These are phyloP conservation scores for Daedaleopsis sinensis DNA, from an alignment of 768 basidiomycete genomes.

Conservation along the genomic window DNA sequence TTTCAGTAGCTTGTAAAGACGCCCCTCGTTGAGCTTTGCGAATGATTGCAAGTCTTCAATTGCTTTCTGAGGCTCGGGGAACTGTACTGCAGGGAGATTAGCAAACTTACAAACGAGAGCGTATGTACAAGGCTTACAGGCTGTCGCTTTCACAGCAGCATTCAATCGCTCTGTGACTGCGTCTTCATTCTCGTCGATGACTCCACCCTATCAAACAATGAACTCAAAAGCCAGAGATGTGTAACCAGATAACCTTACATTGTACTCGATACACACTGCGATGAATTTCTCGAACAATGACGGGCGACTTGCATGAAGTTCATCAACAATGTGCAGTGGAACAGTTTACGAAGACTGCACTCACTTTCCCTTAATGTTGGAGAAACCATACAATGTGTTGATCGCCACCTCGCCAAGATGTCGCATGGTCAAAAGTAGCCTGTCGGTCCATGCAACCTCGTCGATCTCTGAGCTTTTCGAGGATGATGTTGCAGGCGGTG, in stretches of 20 bases:
- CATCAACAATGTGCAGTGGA: neutral
- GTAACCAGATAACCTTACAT: constrained; percentile 56
- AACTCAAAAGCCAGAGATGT: neutral
- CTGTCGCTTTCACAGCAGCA: constrained; percentile 54
- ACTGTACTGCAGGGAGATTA: constrained; percentile 42
- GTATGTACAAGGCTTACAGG: constrained; percentile 49
- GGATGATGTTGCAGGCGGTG: constrained; percentile 42
- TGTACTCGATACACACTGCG: constrained; percentile 75
- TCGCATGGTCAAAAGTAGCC: constrained; percentile 72
- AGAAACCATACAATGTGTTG: constrained; percentile 59
- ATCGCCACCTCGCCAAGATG: constrained; percentile 62
- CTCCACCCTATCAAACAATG: constrained; percentile 66
- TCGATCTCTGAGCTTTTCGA: constrained; percentile 61
- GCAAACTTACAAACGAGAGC: constrained; percentile 32
- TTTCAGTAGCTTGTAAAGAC: constrained; percentile 84
- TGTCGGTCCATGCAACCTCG: constrained; percentile 85
- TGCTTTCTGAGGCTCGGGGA: constrained; percentile 73
- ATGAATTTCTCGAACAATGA: constrained; percentile 71
- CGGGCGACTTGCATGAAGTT: constrained; percentile 50
- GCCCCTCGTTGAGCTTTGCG: constrained; percentile 83
- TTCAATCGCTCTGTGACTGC: constrained; percentile 57
- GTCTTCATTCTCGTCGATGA: constrained; percentile 86
- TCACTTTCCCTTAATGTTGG: constrained; percentile 65
- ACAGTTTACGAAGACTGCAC: constrained; percentile 30
- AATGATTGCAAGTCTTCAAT: constrained; percentile 80